Evolutionary conservation across 192 early-diverging fungal genomes (phyloP).

Genomic region (Backusella mclennaniae): DNA sequence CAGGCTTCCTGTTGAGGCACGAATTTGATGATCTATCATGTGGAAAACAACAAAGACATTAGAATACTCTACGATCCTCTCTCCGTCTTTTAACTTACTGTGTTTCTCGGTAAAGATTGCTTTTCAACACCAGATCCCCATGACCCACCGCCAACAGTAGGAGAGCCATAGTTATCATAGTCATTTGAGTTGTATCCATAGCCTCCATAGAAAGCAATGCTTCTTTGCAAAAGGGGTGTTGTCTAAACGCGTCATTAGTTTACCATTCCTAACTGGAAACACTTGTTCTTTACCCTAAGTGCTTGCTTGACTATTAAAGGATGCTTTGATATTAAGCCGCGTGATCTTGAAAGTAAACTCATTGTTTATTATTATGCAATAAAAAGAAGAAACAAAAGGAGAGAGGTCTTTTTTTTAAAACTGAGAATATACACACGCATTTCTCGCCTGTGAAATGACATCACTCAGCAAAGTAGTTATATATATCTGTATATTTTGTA

Average conservation of each 20-base stretch:
- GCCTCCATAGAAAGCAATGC: slow-evolving; percentile 21
- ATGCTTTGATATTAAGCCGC: neutral
- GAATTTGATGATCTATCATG: slow-evolving; percentile 81
- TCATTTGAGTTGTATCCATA: slow-evolving; percentile 32
- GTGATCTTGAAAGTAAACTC: slow-evolving; percentile 1
- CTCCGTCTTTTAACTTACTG: slow-evolving; percentile 25
- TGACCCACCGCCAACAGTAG: slow-evolving; percentile 12
- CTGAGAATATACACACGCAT: neutral
- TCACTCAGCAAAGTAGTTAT: neutral
- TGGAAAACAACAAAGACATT: neutral
- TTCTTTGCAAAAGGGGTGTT: slow-evolving; percentile 8
- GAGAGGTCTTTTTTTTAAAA: neutral
- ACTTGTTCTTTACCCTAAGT: neutral
- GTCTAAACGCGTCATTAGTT: slow-evolving; percentile 10
- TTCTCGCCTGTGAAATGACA: neutral
- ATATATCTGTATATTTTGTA: too few relatives aligned
- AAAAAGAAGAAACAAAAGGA: neutral
- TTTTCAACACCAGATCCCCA: slow-evolving; percentile 35
- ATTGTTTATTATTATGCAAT: neutral
- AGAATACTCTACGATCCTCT: neutral
- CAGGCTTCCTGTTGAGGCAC: slow-evolving; percentile 98
- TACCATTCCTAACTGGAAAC: neutral
- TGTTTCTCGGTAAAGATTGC: slow-evolving; percentile 48
- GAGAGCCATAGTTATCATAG: slow-evolving; percentile 34
- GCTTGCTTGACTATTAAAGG: neutral